Percentiles rank a stretch among this genome's conserved stretches.
Evolutionary conservation across 768 basidiomycete genomes (phyloP).

Genomic region (Boletus reticuloceps): DNA sequence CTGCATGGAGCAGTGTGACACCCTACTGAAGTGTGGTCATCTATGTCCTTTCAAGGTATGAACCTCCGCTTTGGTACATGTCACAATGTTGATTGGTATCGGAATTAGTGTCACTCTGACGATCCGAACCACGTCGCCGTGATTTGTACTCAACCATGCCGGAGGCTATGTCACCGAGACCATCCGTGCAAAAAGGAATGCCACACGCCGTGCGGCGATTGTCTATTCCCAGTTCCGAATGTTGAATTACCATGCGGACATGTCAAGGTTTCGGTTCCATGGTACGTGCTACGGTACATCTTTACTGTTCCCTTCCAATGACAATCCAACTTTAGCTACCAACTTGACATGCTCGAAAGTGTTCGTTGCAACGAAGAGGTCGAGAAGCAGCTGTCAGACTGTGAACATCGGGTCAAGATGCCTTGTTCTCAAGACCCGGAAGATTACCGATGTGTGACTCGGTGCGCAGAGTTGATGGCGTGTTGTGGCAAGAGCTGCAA

Average conservation of each 20-base stretch:
- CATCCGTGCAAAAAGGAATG: conserved; percentile 62
- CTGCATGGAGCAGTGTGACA: conserved; percentile 56
- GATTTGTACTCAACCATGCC: conserved; percentile 47
- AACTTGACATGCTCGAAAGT: conserved; percentile 42
- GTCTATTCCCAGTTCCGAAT: conserved; percentile 43
- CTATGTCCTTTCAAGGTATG: conserved; percentile 58
- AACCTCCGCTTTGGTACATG: neutral
- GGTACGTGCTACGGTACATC: conserved; percentile 36
- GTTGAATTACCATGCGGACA: conserved; percentile 63
- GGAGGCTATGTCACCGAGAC: conserved; percentile 47
- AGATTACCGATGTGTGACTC: conserved; percentile 35
- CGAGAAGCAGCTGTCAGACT: conserved; percentile 43
- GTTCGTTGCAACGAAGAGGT: conserved; percentile 45
- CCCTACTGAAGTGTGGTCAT: conserved; percentile 59
- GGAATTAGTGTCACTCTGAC: conserved; percentile 56
- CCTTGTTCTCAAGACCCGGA: conserved; percentile 46
- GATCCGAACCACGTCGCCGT: conserved; percentile 51
- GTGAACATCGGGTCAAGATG: conserved; percentile 53
- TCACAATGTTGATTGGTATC: neutral
- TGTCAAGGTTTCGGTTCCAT: conserved; percentile 39
- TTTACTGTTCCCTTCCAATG: neutral
- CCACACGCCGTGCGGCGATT: conserved; percentile 50
- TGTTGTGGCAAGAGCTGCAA: conserved; percentile 56
- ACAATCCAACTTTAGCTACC: conserved; percentile 35
- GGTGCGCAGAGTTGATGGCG: conserved; percentile 43